Conservation (phyloP, 2,329 filamentous ascomycete species). For the Helminthosporium solani region DNA sequence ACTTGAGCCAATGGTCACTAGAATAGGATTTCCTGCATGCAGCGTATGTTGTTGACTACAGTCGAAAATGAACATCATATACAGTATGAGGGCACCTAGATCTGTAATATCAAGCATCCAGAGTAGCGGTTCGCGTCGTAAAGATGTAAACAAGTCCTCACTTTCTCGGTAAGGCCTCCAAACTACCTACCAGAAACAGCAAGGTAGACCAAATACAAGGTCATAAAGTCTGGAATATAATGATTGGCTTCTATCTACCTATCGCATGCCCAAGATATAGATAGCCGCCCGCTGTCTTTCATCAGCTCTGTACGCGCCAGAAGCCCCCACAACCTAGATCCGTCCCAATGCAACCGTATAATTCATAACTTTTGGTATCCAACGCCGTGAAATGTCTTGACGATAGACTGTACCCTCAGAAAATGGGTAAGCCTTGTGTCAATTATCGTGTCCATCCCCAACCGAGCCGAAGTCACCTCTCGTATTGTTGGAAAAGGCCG, state of each 20-base stretch:
- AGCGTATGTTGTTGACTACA: background rate
- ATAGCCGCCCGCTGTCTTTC: background rate
- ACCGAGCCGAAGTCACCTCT: background rate
- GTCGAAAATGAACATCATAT: no score
- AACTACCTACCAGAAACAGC: no score
- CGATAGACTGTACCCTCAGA: background rate
- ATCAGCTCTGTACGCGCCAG: background rate
- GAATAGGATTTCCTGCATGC: background rate
- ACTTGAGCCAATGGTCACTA: slow-evolving; percentile 11
- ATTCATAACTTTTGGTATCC: background rate
- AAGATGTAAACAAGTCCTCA: no score
- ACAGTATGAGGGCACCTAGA: no score
- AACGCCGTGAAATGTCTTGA: background rate
- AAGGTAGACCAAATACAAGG: no score
- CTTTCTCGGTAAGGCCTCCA: no score
- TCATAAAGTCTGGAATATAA: background rate
- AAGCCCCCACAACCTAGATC: background rate
- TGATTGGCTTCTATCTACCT: slow-evolving; percentile 4
- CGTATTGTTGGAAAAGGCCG: no score
- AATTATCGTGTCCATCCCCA: background rate
- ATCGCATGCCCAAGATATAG: background rate
- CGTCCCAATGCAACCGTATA: background rate
- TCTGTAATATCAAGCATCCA: no score
- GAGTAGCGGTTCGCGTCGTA: no score
- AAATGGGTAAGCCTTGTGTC: background rate